phyloP scores from a whole-genome alignment of 306 rosid genomes.

The Dalbergia cultrata region DNA sequence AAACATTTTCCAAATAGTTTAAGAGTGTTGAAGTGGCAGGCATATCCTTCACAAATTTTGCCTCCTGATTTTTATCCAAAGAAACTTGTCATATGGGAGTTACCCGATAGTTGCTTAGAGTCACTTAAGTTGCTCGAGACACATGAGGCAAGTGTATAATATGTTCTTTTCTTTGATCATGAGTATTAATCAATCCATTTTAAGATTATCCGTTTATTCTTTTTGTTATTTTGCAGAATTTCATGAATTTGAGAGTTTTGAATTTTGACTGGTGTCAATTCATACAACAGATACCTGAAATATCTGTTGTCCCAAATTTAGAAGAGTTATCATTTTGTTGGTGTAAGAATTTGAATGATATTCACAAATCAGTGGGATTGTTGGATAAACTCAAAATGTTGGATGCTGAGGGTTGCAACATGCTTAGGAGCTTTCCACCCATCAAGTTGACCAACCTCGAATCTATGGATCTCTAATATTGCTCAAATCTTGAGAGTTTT shows the following conservation, averaged over 20 bases:
- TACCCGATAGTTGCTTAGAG: not conserved
- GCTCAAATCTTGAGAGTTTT: not conserved
- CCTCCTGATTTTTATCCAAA: not conserved
- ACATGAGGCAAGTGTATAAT: not conserved
- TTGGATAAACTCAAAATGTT: not conserved
- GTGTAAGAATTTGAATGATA: not conserved
- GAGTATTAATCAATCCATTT: not conserved
- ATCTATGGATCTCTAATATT: not conserved
- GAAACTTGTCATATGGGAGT: not conserved
- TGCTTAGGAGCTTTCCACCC: not conserved
- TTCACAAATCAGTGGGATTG: not conserved
- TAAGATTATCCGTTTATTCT: not conserved
- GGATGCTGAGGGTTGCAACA: not conserved
- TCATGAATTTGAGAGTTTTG: conserved; percentile 1
- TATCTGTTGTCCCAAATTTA: not conserved
- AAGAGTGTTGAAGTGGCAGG: not conserved
- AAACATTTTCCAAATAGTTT: not conserved
- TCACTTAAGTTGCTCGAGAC: not conserved
- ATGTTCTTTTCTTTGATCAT: not conserved
- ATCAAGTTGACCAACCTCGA: not conserved
- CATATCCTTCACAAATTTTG: not conserved
- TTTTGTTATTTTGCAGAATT: not conserved
- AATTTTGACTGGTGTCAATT: not conserved
- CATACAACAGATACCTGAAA: not conserved
- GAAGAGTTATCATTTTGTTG: not conserved